phyloP scores from a whole-genome alignment of 73 alveolate species.

The Urostyla sp. region DNA sequence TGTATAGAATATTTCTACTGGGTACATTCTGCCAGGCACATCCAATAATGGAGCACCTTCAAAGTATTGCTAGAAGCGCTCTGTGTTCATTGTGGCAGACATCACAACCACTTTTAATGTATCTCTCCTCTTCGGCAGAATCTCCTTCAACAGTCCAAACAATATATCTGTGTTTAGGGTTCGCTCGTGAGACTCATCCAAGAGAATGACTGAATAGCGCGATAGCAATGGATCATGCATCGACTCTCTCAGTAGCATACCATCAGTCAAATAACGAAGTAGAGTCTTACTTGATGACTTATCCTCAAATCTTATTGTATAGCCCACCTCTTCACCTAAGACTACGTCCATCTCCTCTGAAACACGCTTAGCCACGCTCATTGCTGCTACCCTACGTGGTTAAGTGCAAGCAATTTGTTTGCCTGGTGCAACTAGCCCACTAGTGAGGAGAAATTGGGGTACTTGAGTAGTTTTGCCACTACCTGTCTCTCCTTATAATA shows the following conservation, averaged over 20 bases:
- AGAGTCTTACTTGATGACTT: constrained; percentile 82
- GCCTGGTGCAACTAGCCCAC: constrained; percentile 75
- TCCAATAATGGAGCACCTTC: constrained; percentile 95
- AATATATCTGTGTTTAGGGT: constrained; percentile 98
- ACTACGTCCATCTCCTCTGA: constrained; percentile 98
- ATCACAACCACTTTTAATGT: constrained; percentile 94
- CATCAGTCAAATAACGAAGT: constrained; percentile 97
- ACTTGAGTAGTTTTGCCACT: constrained; percentile 99
- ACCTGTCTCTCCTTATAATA: constrained; percentile 99
- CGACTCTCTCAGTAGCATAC: constrained; percentile 96
- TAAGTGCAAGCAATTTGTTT: constrained; percentile 95
- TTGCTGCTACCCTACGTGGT: constrained; percentile 99
- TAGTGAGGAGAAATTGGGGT: constrained; percentile 92
- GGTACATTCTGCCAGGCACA: constrained; percentile 98
- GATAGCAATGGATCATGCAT: constrained; percentile 87
- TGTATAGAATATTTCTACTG: constrained; percentile 97
- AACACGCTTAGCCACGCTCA: constrained; percentile 97
- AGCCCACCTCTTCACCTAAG: constrained; percentile 99
- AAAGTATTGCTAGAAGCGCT: constrained; percentile 96
- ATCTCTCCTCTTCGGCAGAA: constrained; percentile 90
- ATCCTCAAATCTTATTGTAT: constrained; percentile 99
- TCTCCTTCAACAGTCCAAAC: constrained; percentile 98
- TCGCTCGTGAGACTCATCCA: constrained; percentile 99
- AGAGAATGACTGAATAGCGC: constrained; percentile 92
- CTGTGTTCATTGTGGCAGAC: constrained; percentile 99